phyloP scores from a whole-genome alignment of 106 monocot species.

The Acorus gramineus region DNA sequence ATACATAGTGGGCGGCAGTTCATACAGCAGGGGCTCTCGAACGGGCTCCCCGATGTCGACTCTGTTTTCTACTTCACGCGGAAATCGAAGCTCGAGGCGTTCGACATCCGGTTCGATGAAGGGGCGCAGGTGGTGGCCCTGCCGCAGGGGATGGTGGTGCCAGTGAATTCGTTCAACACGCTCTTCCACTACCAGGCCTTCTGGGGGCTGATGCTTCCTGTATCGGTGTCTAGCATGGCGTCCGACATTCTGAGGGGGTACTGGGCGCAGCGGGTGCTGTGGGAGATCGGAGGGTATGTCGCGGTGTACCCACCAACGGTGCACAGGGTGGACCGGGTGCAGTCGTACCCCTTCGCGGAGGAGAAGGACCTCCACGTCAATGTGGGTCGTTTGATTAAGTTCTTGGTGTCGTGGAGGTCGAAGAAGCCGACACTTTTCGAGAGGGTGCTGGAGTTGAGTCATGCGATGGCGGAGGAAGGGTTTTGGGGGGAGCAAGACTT shows the following conservation, averaged over 20 bases:
- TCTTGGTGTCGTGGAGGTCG: slow-evolving; percentile 72
- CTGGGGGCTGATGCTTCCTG: slow-evolving; percentile 85
- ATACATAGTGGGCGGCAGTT: slow-evolving; percentile 69
- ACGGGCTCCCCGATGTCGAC: slow-evolving; percentile 87
- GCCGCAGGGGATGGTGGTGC: slow-evolving; percentile 78
- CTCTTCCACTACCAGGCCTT: slow-evolving; percentile 78
- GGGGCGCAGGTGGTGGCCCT: slow-evolving; percentile 76
- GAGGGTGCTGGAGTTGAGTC: slow-evolving; percentile 69
- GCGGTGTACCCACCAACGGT: slow-evolving; percentile 82
- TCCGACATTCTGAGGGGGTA: slow-evolving; percentile 82
- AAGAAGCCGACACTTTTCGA: slow-evolving; percentile 72
- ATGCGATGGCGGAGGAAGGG: slow-evolving; percentile 87
- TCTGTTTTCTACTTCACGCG: slow-evolving; percentile 93
- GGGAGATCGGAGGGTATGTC: slow-evolving; percentile 90
- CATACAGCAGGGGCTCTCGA: slow-evolving; percentile 92
- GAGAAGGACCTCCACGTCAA: slow-evolving; percentile 98
- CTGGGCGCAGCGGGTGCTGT: slow-evolving; percentile 85
- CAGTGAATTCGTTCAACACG: slow-evolving; percentile 86
- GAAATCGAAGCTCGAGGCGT: slow-evolving; percentile 53
- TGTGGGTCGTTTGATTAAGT: slow-evolving; percentile 77
- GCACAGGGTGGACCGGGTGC: slow-evolving; percentile 40
- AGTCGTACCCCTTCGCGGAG: slow-evolving; percentile 69
- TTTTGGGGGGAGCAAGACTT: slow-evolving; percentile 91
- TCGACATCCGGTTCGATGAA: slow-evolving; percentile 66
- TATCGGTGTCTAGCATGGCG: slow-evolving; percentile 82